These are phyloP conservation scores for Beauveria scarabaeidicola DNA, from an alignment of 2,329 filamentous ascomycete genomes.

Conservation along the genomic window DNA sequence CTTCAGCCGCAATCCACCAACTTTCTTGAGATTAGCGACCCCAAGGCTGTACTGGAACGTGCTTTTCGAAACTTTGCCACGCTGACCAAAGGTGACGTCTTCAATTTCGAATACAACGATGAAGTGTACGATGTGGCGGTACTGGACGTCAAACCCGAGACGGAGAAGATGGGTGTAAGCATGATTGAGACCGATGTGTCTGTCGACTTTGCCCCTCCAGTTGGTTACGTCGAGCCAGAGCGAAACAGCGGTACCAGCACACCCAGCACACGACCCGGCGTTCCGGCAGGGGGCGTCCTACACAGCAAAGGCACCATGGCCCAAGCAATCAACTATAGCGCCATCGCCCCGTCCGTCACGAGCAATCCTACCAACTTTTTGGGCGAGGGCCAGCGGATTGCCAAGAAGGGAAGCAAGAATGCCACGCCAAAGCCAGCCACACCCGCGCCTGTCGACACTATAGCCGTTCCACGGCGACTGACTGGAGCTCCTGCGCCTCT, in stretches of 20 bases:
- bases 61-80: conserved; percentile 95
- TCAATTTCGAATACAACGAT: conserved; percentile 96
- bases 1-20: conserved; percentile 87
- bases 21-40: conserved; percentile 95
- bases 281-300: conserved; percentile 64
- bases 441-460: conserved; percentile 43
- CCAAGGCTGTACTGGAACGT: conserved; percentile 93
- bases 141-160: conserved; percentile 82
- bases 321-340: conserved; percentile 90
- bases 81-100: conserved; percentile 85
- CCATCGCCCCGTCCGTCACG: conserved; percentile 72
- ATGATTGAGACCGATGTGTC: conserved; percentile 95
- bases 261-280: conserved; percentile 57
- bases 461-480: conserved; percentile 30
- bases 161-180: conserved; percentile 75
- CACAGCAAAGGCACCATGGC: conserved; percentile 92
- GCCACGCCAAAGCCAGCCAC: conserved; percentile 58
- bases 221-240: conserved; percentile 88
- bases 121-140: conserved; percentile 89
- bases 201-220: conserved; percentile 88
- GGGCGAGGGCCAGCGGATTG: conserved; percentile 72
- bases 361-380: conserved; percentile 71
- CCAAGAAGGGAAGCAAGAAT: conserved; percentile 70
- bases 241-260: conserved; percentile 76
- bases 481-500: conserved; percentile 80